phyloP scores from a whole-genome alignment of 495 filamentous ascomycete species.

The Cercophora samala region DNA sequence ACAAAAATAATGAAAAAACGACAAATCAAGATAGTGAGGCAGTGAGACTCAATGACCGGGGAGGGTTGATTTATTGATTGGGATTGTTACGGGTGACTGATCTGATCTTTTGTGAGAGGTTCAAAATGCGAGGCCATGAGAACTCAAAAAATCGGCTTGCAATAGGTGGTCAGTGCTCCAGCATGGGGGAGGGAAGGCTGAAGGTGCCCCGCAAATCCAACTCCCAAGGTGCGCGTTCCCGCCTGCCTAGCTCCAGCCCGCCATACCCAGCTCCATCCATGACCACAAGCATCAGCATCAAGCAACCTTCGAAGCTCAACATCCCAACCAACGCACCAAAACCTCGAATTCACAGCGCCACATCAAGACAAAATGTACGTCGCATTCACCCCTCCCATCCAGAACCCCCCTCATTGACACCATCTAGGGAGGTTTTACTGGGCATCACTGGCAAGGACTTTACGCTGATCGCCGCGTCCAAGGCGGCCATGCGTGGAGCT shows the following conservation, averaged over 20 bases:
- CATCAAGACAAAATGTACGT: constrained; percentile 35
- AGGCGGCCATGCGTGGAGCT: constrained; percentile 94
- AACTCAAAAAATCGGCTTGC: not conserved
- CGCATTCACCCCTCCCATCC: not conserved
- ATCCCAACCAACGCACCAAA: constrained; percentile 2
- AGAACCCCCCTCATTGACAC: not conserved
- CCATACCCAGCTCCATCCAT: constrained; percentile 5
- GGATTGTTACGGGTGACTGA: not conserved
- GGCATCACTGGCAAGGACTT: constrained; percentile 99
- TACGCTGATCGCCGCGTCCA: constrained; percentile 93
- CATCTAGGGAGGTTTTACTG: constrained; percentile 87
- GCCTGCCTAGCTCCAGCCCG: constrained; percentile 13
- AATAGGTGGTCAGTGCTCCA: not conserved
- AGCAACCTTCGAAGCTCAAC: constrained; percentile 1
- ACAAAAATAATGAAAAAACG: too few relatives aligned
- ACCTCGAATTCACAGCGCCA: constrained; percentile 8
- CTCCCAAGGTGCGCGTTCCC: constrained; percentile 9
- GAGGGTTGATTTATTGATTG: not conserved
- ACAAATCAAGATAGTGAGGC: too few relatives aligned
- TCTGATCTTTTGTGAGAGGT: not conserved
- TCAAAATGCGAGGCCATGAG: not conserved
- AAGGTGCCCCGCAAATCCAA: not conserved
- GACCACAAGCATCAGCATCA: constrained; percentile 8
- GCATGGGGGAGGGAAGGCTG: not conserved
- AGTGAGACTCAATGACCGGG: too few relatives aligned